Percentiles rank a stretch among this genome's conserved stretches.
These are phyloP conservation scores for Cephaloascus fragrans DNA, from an alignment of 805 yeast genomes.

Conservation along the genomic window DNA sequence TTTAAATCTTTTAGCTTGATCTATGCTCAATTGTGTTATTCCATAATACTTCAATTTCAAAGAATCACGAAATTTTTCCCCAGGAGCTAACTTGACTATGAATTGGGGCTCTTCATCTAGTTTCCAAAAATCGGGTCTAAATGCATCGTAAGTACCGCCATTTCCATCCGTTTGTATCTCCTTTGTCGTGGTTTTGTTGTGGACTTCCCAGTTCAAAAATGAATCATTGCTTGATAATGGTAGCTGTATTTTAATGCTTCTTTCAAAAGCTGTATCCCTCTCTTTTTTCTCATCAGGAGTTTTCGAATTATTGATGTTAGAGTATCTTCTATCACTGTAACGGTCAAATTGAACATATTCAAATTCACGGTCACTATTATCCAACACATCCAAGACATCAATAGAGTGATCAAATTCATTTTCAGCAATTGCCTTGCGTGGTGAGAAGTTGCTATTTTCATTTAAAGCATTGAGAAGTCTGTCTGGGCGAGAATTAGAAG, in stretches of 20 bases:
- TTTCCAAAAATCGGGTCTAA: constrained; percentile 4
- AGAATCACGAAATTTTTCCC: neutral
- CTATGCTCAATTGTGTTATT: too few species aligned
- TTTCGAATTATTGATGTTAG: neutral
- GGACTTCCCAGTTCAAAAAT: constrained; percentile 3
- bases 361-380: neutral
- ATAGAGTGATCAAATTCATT: neutral
- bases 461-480: too few species aligned
- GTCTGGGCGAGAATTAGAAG: too few species aligned
- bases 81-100: neutral
- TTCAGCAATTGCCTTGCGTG: neutral
- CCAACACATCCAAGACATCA: neutral
- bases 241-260: too few species aligned
- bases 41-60: neutral
- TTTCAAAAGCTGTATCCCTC: neutral
- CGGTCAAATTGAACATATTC: neutral
- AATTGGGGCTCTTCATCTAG: neutral
- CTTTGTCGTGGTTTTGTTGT: neutral
- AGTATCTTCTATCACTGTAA: neutral
- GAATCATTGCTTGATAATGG: neutral
- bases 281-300: neutral
- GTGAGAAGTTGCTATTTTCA: neutral
- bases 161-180: constrained; percentile 2
- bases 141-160: constrained; percentile 8
- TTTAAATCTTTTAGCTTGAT: neutral